phyloP scores from a whole-genome alignment of 257 asterid species.

The Dorcoceras hygrometricum region DNA sequence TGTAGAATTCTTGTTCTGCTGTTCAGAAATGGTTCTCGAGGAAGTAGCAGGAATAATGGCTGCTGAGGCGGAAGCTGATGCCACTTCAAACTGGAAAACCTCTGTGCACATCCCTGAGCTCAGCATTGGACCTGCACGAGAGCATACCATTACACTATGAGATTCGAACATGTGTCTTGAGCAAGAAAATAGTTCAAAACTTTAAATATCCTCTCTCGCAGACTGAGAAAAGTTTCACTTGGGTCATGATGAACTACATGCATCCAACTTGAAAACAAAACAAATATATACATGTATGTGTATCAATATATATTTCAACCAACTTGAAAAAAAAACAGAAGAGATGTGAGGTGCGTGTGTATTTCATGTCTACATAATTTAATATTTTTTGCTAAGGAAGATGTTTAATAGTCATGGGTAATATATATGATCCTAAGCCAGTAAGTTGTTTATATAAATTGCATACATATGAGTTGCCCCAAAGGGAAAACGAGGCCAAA shows the following conservation, averaged over 20 bases:
- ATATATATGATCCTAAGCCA: neutral
- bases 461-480: neutral
- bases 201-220: neutral
- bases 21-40: constrained; percentile 42
- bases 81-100: constrained; percentile 79
- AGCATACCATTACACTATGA: constrained; percentile 7
- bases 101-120: constrained; percentile 87
- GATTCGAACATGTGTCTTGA: neutral
- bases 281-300: no score
- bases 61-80: constrained; percentile 55
- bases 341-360: no score
- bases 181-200: constrained; percentile 9
- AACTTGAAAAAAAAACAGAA: no score
- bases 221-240: neutral
- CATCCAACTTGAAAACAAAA: neutral
- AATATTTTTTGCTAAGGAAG: no score
- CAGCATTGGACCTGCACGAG: constrained; percentile 69
- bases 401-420: neutral
- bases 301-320: no score
- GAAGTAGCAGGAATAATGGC: constrained; percentile 56
- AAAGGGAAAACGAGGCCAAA: neutral
- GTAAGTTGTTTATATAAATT: neutral
- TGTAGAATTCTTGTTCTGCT: constrained; percentile 43
- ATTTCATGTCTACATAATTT: no score
- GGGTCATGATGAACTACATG: neutral